phyloP scores from a whole-genome alignment of 192 early-diverging fungal species.

The Diversispora eburnea region DNA sequence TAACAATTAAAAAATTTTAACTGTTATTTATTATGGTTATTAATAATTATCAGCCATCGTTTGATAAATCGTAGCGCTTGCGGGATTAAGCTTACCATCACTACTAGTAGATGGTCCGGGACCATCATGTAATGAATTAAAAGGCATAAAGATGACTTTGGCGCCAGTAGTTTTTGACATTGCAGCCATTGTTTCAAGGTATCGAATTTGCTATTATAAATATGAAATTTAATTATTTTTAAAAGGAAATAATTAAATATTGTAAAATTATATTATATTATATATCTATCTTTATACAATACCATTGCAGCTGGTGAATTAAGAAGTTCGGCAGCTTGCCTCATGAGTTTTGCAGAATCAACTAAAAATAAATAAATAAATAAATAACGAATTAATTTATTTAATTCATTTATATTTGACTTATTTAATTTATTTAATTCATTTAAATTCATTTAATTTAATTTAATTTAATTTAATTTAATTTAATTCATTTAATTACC shows the following conservation, averaged over 20 bases:
- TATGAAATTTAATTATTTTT: neutral
- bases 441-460: too few species aligned
- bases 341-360: slow-evolving; percentile 85
- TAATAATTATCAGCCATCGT: too few species aligned
- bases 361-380: slow-evolving; percentile 38
- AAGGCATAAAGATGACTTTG: slow-evolving; percentile 70
- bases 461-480: neutral
- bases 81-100: neutral
- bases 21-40: too few species aligned
- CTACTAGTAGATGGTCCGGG: neutral
- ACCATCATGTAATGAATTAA: neutral
- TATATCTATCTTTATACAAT: neutral
- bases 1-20: too few species aligned
- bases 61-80: neutral
- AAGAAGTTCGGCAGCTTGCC: slow-evolving; percentile 88
- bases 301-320: slow-evolving; percentile 72
- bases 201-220: slow-evolving; percentile 77
- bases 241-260: slow-evolving; percentile 1
- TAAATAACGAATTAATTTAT: neutral
- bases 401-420: neutral
- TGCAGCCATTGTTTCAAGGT: slow-evolving; percentile 76
- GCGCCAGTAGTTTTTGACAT: slow-evolving; percentile 74
- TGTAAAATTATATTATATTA: neutral
- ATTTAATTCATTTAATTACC: neutral
- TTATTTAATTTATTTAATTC: neutral